Conservation (phyloP, 2,329 filamentous ascomycete genomes). For the Calonectria pteridis region DNA sequence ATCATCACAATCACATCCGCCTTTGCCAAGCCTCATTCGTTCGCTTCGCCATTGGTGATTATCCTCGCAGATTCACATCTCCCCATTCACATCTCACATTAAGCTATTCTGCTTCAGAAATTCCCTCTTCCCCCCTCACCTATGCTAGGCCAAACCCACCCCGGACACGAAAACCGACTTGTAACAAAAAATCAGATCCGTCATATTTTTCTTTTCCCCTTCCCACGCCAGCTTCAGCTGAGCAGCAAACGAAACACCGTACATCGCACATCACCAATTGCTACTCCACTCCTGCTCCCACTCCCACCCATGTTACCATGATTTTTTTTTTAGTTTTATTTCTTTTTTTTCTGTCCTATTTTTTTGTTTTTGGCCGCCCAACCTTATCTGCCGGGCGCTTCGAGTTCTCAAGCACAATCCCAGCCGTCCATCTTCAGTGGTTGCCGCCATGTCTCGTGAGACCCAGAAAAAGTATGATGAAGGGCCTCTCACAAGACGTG, state of each 20-base stretch:
- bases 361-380: conserved; percentile 6
- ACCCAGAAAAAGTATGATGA: conserved; percentile 14
- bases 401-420: not conserved
- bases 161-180: not conserved
- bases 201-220: not conserved
- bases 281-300: conserved; percentile 3
- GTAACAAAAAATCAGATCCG: not conserved
- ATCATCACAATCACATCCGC: not conserved
- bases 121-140: conserved; percentile 6
- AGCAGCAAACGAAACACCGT: conserved; percentile 10
- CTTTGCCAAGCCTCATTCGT: not conserved
- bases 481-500: conserved; percentile 13
- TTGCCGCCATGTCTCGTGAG: conserved; percentile 3
- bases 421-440: conserved; percentile 18
- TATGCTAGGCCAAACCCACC: not conserved
- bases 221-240: conserved; percentile 6
- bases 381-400: conserved; percentile 28
- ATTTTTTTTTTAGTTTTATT: not conserved
- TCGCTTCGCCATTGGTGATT: not conserved
- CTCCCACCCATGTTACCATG: not conserved
- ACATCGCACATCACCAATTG: conserved; percentile 3
- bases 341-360: not conserved
- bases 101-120: conserved; percentile 1
- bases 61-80: not conserved
- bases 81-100: conserved; percentile 4